Conservation (phyloP, 1,139 yeast genomes). For the Kurtzmaniella quercitrusa region DNA sequence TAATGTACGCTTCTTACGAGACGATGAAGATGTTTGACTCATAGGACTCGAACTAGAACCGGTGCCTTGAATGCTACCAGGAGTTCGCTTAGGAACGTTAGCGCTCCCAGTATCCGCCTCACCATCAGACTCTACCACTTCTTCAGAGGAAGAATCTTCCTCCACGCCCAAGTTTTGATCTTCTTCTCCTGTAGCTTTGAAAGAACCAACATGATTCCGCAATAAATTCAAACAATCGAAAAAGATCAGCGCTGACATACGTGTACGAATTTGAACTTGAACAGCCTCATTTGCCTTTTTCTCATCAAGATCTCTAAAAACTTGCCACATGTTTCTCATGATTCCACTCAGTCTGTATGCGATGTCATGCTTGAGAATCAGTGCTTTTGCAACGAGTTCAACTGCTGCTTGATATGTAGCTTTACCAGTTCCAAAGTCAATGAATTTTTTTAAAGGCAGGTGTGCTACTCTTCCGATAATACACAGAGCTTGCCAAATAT, state of each 20-base stretch:
- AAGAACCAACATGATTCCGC: conserved; percentile 84
- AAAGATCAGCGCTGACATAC: conserved; percentile 90
- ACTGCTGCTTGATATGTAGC: conserved; percentile 69
- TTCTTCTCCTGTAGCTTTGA: conserved; percentile 26
- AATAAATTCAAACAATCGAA: conserved; percentile 84
- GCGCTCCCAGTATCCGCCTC: conserved; percentile 16
- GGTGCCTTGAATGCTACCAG: conserved; percentile 19
- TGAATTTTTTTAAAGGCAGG: conserved; percentile 59
- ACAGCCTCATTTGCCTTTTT: conserved; percentile 27
- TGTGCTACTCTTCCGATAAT: conserved; percentile 75
- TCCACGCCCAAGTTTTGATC: conserved; percentile 4
- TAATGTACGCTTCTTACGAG: conserved; percentile 42
- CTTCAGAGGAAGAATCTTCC: conserved; percentile 16
- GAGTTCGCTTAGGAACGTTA: conserved; percentile 6
- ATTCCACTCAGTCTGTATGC: conserved; percentile 91
- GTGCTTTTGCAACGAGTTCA: conserved; percentile 67
- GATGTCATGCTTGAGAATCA: conserved; percentile 86
- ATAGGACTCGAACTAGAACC: conserved; percentile 31
- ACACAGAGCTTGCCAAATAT: conserved; percentile 89
- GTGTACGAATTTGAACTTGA: conserved; percentile 61
- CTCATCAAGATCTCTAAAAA: conserved; percentile 58
- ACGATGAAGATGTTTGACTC: conserved; percentile 27
- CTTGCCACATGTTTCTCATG: conserved; percentile 91
- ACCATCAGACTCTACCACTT: conserved; percentile 24
- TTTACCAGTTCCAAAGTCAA: conserved; percentile 73